These are phyloP conservation scores for Gelatoporia subvermispora DNA, from an alignment of 768 basidiomycete species.

Conservation along the genomic window DNA sequence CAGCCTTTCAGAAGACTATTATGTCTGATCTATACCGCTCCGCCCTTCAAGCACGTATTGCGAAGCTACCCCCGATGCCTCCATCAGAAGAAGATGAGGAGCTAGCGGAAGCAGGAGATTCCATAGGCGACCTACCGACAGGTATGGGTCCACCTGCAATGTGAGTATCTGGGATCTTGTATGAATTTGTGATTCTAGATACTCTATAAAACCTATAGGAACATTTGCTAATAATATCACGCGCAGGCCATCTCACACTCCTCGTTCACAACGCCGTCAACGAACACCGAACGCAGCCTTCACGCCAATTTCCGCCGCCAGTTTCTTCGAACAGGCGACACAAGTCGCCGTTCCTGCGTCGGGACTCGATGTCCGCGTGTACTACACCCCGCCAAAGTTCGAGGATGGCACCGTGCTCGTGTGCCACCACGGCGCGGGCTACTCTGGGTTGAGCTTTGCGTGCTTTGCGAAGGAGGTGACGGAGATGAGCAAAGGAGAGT, in stretches of 20 bases:
- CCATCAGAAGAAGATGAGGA: constrained; percentile 38
- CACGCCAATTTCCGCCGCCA: constrained; percentile 70
- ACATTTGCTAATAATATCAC: too few relatives aligned
- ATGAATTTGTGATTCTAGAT: too few relatives aligned
- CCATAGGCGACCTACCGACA: constrained; percentile 52
- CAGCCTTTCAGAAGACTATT: too few relatives aligned
- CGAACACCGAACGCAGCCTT: constrained; percentile 56
- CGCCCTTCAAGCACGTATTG: constrained; percentile 67
- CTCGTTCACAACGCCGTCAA: constrained; percentile 16
- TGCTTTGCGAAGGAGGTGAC: constrained; percentile 79
- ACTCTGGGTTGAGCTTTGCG: constrained; percentile 86
- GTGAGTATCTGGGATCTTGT: too few relatives aligned
- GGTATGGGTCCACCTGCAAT: constrained; percentile 59
- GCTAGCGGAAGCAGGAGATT: constrained; percentile 52
- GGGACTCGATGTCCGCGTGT: constrained; percentile 68
- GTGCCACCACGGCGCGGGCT: constrained; percentile 95
- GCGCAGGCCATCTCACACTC: constrained; percentile 11
- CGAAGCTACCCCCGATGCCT: constrained; percentile 66
- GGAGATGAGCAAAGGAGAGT: constrained; percentile 56
- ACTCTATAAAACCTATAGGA: too few relatives aligned
- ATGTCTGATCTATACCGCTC: constrained; percentile 78
- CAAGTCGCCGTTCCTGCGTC: constrained; percentile 65
- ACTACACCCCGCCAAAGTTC: constrained; percentile 71
- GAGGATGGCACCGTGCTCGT: constrained; percentile 68
- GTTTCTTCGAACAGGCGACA: constrained; percentile 75